Conservation (phyloP, 257 asterid genomes). For the Gentiana macrophylla region DNA sequence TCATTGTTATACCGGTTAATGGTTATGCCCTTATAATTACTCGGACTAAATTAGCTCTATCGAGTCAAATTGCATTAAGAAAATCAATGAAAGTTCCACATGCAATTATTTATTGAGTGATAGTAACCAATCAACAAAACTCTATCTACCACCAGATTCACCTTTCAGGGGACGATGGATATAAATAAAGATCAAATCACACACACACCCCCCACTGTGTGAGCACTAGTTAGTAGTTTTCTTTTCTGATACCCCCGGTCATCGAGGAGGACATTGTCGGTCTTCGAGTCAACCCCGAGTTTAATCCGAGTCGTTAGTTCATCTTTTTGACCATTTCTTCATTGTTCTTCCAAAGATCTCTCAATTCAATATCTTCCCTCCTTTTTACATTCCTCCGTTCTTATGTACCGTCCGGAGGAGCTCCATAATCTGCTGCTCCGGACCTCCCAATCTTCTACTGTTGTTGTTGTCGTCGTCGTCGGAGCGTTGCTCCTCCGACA, state of each 20-base stretch:
- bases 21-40: too few species aligned
- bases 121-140: too few species aligned
- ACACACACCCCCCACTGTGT: neutral
- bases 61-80: too few species aligned
- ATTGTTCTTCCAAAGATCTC: slow-evolving; percentile 40
- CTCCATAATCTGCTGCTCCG: slow-evolving; percentile 7
- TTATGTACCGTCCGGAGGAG: slow-evolving; percentile 16
- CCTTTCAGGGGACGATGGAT: too few species aligned
- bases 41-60: too few species aligned
- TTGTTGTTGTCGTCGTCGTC: too few species aligned
- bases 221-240: too few species aligned
- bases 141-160: too few species aligned
- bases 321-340: neutral
- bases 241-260: slow-evolving; percentile 1
- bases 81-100: too few species aligned
- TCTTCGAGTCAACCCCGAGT: slow-evolving; percentile 7
- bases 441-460: slow-evolving; percentile 8
- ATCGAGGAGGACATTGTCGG: neutral
- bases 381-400: slow-evolving; percentile 12
- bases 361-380: slow-evolving; percentile 1
- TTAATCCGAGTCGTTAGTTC: slow-evolving; percentile 4
- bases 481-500: slow-evolving; percentile 1
- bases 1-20: too few species aligned
- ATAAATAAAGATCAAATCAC: too few species aligned
- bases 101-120: too few species aligned